Conservation (phyloP, 2,329 filamentous ascomycete species). For the Orbilia blumenaviensis region DNA sequence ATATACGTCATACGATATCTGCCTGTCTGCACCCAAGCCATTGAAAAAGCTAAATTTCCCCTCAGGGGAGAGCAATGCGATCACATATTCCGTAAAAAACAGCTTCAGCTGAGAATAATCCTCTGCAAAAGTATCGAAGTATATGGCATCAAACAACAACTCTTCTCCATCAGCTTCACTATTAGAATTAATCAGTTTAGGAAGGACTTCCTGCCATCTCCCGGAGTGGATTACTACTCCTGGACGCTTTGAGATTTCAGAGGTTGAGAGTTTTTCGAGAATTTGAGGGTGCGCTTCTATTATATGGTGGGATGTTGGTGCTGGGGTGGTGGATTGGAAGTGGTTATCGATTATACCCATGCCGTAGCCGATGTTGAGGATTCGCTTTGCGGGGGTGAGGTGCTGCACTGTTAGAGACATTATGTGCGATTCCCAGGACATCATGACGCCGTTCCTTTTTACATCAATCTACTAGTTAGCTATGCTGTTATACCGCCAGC, state of each 20-base stretch:
- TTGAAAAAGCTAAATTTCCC: slow-evolving; percentile 90
- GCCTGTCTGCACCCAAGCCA: slow-evolving; percentile 88
- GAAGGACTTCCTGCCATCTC: slow-evolving; percentile 82
- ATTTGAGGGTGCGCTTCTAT: slow-evolving; percentile 85
- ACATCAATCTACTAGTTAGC: not conserved
- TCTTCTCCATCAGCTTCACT: too few species aligned
- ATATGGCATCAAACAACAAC: slow-evolving; percentile 83
- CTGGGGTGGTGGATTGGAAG: slow-evolving; percentile 74
- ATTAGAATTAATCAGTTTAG: slow-evolving; percentile 72
- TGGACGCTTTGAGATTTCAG: slow-evolving; percentile 72
- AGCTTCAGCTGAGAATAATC: slow-evolving; percentile 83
- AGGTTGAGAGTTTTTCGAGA: slow-evolving; percentile 72
- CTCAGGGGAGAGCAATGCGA: slow-evolving; percentile 76
- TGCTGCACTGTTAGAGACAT: slow-evolving; percentile 65
- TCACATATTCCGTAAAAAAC: slow-evolving; percentile 89
- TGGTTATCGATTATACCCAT: slow-evolving; percentile 88
- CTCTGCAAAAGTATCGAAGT: slow-evolving; percentile 98
- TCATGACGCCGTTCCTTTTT: slow-evolving; percentile 85
- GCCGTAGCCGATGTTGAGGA: slow-evolving; percentile 87
- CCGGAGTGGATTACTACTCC: slow-evolving; percentile 72
- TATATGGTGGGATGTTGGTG: slow-evolving; percentile 78
- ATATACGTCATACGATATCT: slow-evolving; percentile 96
- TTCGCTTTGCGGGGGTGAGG: slow-evolving; percentile 65
- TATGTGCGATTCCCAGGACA: slow-evolving; percentile 88
- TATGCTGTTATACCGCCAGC: slow-evolving; percentile 67